Evolutionary conservation across 2,329 filamentous ascomycete genomes (phyloP).

Genomic region (Sporothrix humicola): DNA sequence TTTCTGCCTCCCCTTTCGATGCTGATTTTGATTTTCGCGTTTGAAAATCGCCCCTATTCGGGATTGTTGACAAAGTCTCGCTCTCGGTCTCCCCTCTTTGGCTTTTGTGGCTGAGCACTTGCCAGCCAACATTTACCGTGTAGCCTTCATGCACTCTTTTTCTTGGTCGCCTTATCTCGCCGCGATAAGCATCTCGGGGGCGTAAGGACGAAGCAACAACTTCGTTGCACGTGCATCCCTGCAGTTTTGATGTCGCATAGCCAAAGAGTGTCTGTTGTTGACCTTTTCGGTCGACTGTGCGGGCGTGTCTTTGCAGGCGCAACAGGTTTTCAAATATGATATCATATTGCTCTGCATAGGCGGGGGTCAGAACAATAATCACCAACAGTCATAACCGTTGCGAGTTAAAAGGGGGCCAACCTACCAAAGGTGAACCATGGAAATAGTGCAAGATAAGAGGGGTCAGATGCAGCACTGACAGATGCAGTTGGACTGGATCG

Average conservation of each 20-base stretch:
- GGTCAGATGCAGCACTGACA: not conserved
- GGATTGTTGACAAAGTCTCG: not conserved
- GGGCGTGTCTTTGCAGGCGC: not conserved
- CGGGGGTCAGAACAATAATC: constrained; percentile 1
- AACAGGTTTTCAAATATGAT: not conserved
- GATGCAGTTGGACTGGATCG: not conserved
- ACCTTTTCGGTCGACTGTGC: not conserved
- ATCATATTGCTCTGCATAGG: not conserved
- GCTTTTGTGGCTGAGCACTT: not conserved
- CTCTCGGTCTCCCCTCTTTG: not conserved
- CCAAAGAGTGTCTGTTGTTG: not conserved
- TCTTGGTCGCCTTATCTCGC: too few species aligned
- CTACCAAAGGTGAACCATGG: not conserved
- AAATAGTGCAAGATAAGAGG: too few species aligned
- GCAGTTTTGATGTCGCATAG: not conserved
- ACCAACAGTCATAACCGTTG: not conserved
- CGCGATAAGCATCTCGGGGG: not conserved
- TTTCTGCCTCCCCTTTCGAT: too few species aligned
- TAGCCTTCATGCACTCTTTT: not conserved
- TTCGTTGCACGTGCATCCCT: not conserved
- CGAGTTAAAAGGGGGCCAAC: not conserved
- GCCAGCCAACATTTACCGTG: not conserved
- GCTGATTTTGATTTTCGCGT: too few species aligned
- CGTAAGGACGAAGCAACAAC: not conserved
- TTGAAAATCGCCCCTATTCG: not conserved